Percentiles rank a stretch among this genome's conserved stretches.
Evolutionary conservation across 495 filamentous ascomycete genomes (phyloP).

Genomic region (Lindgomyces ingoldianus): DNA sequence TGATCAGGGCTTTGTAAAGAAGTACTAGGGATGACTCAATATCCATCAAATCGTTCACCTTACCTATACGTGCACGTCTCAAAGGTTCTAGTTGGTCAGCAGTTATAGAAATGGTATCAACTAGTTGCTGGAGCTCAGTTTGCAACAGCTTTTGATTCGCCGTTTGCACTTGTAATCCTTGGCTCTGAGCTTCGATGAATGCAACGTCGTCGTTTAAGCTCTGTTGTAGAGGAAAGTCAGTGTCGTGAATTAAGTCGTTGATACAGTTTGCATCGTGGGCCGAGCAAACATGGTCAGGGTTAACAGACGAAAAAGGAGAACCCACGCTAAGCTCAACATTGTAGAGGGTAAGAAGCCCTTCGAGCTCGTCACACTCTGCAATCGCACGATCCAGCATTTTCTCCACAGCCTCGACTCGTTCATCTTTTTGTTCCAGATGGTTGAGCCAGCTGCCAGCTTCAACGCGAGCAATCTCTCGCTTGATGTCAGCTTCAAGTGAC

Average conservation of each 20-base stretch:
- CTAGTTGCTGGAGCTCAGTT: constrained; percentile 75
- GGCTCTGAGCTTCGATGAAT: constrained; percentile 94
- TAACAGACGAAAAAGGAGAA: constrained; percentile 24
- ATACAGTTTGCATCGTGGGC: neutral
- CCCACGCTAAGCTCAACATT: constrained; percentile 89
- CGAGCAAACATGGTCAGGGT: neutral
- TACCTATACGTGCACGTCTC: constrained; percentile 71
- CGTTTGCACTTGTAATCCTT: constrained; percentile 93
- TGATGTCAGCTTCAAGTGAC: constrained; percentile 76
- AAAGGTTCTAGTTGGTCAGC: constrained; percentile 70
- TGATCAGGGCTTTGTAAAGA: constrained; percentile 90
- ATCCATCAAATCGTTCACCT: constrained; percentile 65
- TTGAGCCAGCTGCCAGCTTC: constrained; percentile 92
- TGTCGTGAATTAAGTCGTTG: neutral
- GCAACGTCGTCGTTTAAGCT: constrained; percentile 93
- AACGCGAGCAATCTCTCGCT: constrained; percentile 82
- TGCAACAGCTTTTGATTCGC: constrained; percentile 95
- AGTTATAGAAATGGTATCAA: constrained; percentile 86
- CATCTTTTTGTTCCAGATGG: constrained; percentile 85
- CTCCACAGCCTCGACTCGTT: constrained; percentile 78
- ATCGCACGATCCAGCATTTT: constrained; percentile 83
- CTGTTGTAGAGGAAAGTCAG: constrained; percentile 47
- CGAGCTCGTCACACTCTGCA: constrained; percentile 91
- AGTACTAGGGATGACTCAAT: constrained; percentile 77
- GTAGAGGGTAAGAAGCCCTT: constrained; percentile 89